Base-by-base conservation (phyloP, 139 green algal genomes). In the Chloropicon primus region DNA sequence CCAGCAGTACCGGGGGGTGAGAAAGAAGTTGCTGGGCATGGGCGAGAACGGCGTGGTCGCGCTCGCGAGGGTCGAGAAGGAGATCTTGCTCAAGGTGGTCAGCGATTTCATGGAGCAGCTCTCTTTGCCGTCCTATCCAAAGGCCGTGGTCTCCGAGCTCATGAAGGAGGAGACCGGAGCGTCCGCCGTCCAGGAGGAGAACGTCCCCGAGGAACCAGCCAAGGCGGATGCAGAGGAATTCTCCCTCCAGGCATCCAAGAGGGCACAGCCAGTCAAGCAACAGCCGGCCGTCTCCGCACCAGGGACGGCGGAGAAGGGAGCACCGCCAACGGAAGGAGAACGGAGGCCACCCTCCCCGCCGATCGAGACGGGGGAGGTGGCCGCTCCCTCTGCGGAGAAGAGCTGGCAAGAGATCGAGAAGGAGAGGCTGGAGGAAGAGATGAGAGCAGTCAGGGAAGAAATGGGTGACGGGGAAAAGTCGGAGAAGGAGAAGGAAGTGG, bases 81-180 rank as follows among this genome's bases (percentile, higher is more conserved):
- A 89, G 75, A 89, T 89, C 82, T 41, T 89, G 71, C 71, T 82
- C 26, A 87, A 89, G 81, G 81, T 83, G 74, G 72, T 62, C 10
- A 62, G 41, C 41, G 41, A 62, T 17, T 62, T 62, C 41, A 62
- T 62, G 41, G 41, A 62, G 41, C 41, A 62, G 41, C 41, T 62
- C 41, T 62, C 41, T 5, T 17, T 62, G 41, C 41, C 41, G 41
- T 62, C 41, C 17, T 62, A 62, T 17, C 41, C 41, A 5, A 62
- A 62, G 41, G 41, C 41, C 17, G 41, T 62, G 41, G 41, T 62
- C 41, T 62, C 41, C 10, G 41, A 62, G 41, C 41, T 62, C 41
- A 62, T 62, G 41, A 5, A 17, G 41, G 41, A 62, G 41, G 41
- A 62, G 41, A 62, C 41, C 17, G 41, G 41, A 17, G 41, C 10